Conservation (phyloP, 1,284 basidiomycete genomes). For the Apiotrichum siamense region DNA sequence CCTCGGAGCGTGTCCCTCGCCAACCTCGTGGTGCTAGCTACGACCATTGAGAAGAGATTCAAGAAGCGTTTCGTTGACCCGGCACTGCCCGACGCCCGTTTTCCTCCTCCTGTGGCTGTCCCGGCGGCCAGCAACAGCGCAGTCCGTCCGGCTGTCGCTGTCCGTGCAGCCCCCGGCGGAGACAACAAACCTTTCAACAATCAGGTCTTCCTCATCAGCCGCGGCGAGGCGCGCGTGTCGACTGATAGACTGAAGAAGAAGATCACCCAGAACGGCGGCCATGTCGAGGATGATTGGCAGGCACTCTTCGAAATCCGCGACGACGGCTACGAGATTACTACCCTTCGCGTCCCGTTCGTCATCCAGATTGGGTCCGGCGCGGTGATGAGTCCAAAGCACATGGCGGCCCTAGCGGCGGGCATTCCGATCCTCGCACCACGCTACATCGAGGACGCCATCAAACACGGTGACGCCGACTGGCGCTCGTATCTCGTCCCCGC, state of each 20-base stretch:
- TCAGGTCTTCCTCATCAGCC: constrained; percentile 18
- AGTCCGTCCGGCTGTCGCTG: not conserved
- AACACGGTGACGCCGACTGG: constrained; percentile 55
- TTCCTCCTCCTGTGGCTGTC: not conserved
- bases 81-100: not conserved
- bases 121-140: not conserved
- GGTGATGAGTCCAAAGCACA: constrained; percentile 66
- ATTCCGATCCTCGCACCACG: constrained; percentile 69
- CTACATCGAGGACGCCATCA: constrained; percentile 56
- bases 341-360: constrained; percentile 50
- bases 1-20: not conserved
- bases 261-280: constrained; percentile 58
- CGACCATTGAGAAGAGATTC: constrained; percentile 5
- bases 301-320: constrained; percentile 52
- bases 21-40: constrained; percentile 1
- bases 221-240: constrained; percentile 25
- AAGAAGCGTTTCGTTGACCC: constrained; percentile 3
- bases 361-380: constrained; percentile 63
- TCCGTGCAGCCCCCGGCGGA: not conserved
- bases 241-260: constrained; percentile 39
- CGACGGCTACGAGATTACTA: constrained; percentile 1
- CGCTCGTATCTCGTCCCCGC: constrained; percentile 59
- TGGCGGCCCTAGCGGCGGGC: constrained; percentile 73
- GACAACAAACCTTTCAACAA: not conserved
- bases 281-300: constrained; percentile 60